Evolutionary conservation across 805 yeast genomes (phyloP), one percentile per base, ranked within the genome.

Genomic region (Pichia manshurica): DNA sequence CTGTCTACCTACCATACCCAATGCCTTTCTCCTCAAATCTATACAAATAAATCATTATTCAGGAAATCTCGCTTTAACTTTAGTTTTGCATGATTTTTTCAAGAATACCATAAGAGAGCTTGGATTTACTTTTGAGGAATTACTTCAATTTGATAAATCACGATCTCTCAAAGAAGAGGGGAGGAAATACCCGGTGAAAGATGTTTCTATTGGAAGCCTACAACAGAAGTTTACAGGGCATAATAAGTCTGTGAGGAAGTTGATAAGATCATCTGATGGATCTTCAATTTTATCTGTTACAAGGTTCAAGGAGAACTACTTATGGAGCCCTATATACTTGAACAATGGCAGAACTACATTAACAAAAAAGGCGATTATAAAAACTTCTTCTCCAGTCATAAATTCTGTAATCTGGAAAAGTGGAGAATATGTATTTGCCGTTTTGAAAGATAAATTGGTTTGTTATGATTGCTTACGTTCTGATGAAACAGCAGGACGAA

Each of bases 141-240:
- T 69, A 7, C 46, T 68, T 9, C 56, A 58, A 43, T 56, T 60
- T 45, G 56, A 53, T 21, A 44, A 45, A 32, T 13, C 39, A 15
- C 34, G 42, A 9, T 19, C 36, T 13, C 15, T 37, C 3, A 46
- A 37, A 17, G 43, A 46, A 13, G 31, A 22, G 3, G 37, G 16
- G 3, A 17, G 7, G 3, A 5, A 12, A 20, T 25, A 23, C 4
- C 29, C 21, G 5, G 15, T 8, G 2, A 45, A 40, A 15, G 21
- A 16, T 7, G 20, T 5, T 15, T 4, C 12, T 2, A 53, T 67
- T 10, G 71, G 70, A 5, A 52, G 52, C 5, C 53, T 81, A 9
- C 67, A 71, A 21, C 74, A 81, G 52, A 81, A 84, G 54, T 77
- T 83, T 46, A 87, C 95, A 1, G 98, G 98, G 1, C 96, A 89